Percentiles rank a stretch among this genome's conserved stretches.
phyloP scores from a whole-genome alignment of 139 green algal genomes.

The Zygnema cylindricum region DNA sequence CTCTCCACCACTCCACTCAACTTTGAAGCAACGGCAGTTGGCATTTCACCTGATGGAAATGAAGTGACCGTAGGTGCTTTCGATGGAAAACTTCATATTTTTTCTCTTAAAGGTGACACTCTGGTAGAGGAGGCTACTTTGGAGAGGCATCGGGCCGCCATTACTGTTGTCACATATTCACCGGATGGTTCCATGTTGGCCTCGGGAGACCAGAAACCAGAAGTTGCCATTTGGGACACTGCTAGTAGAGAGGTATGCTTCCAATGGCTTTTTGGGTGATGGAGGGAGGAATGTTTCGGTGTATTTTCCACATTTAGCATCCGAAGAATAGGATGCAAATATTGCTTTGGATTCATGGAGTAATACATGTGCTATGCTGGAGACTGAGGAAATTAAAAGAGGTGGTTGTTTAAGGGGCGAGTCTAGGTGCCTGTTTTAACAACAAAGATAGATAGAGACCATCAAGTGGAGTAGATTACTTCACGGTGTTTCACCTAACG shows the following conservation, averaged over 20 bases:
- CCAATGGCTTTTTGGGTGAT: no score
- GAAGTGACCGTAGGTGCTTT: constrained; percentile 50
- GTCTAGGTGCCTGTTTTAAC: no score
- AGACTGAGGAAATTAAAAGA: no score
- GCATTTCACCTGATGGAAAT: constrained; percentile 54
- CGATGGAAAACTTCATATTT: constrained; percentile 47
- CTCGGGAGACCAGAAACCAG: constrained; percentile 61
- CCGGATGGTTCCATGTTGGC: constrained; percentile 58
- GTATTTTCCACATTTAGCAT: no score
- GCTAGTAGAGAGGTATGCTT: constrained; percentile 45
- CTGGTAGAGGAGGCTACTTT: constrained; percentile 25
- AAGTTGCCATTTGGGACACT: constrained; percentile 64
- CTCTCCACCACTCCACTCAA: constrained; percentile 20
- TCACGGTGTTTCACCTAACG: no score
- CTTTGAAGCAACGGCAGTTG: constrained; percentile 47
- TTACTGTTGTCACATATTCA: constrained; percentile 58
- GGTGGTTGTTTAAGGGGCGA: no score
- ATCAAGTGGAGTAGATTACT: no score
- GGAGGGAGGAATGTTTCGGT: no score
- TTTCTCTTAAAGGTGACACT: constrained; percentile 29
- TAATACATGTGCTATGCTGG: no score
- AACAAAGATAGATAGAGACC: no score
- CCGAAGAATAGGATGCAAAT: no score
- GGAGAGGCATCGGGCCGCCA: constrained; percentile 41
- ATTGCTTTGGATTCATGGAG: no score